These are phyloP conservation scores for Phytophthora cryptogea DNA, from an alignment of 352 stramenopile species.

Conservation along the genomic window DNA sequence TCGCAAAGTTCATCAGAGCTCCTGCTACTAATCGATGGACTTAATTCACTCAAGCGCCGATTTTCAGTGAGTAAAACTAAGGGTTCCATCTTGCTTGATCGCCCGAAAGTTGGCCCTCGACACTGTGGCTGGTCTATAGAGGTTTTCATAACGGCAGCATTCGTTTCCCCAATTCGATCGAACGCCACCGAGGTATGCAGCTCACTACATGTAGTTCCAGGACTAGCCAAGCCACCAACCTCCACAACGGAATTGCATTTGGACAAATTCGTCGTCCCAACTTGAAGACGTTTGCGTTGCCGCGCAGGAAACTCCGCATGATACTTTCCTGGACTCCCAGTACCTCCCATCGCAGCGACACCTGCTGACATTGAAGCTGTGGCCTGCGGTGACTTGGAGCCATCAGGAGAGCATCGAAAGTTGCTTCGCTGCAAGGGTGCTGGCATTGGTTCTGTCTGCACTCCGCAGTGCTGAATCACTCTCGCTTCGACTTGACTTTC, in stretches of 20 bases:
- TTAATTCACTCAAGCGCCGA: conserved; percentile 19
- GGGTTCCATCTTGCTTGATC: conserved; percentile 6
- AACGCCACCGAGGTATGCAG: conserved; percentile 28
- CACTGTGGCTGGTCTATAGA: conserved; percentile 25
- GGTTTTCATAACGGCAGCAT: conserved; percentile 47
- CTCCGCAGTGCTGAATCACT: conserved; percentile 1
- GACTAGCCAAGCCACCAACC: conserved; percentile 12
- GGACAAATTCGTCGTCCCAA: conserved; percentile 70
- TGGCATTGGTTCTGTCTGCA: conserved; percentile 15
- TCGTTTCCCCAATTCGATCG: conserved; percentile 46
- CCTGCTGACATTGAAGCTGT: conserved; percentile 17
- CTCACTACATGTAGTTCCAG: conserved; percentile 1
- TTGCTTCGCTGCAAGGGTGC: conserved; percentile 66
- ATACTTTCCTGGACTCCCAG: conserved; percentile 28
- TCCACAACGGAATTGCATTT: conserved; percentile 33
- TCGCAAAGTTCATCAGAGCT: conserved; percentile 17
- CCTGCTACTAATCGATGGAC: conserved; percentile 15
- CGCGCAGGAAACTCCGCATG: conserved; percentile 54
- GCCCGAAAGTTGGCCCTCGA: conserved; percentile 2
- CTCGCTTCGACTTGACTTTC: background rate
- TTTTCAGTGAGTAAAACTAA: conserved; percentile 27
- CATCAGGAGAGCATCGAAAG: conserved; percentile 54
- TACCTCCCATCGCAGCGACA: conserved; percentile 20
- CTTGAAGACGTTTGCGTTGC: conserved; percentile 70
- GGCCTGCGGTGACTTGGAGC: conserved; percentile 18